phyloP scores from a whole-genome alignment of 805 yeast species.

The Zygotorulaspora florentina region DNA sequence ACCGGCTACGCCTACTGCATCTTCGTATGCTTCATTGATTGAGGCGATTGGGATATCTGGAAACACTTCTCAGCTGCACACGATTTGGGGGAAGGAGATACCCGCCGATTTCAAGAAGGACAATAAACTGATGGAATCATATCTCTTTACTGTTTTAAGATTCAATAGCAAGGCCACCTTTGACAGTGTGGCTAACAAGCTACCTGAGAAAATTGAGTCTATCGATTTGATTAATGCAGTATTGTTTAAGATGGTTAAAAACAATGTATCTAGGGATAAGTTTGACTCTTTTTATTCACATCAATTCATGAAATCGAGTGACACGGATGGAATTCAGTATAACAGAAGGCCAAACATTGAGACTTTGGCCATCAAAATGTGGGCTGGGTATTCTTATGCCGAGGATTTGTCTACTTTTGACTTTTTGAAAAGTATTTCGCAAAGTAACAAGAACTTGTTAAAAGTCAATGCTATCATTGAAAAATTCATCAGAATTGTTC shows the following conservation, averaged over 20 bases:
- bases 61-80: constrained; percentile 16
- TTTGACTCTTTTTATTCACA: constrained; percentile 19
- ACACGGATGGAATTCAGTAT: constrained; percentile 1
- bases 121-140: constrained; percentile 20
- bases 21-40: constrained; percentile 25
- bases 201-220: constrained; percentile 19
- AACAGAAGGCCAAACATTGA: constrained; percentile 16
- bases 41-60: constrained; percentile 22
- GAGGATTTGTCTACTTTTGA: constrained; percentile 15
- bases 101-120: constrained; percentile 20
- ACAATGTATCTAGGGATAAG: constrained; percentile 8
- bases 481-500: constrained; percentile 21
- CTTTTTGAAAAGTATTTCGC: constrained; percentile 21
- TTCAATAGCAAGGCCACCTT: constrained; percentile 7
- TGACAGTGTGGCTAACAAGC: constrained; percentile 11
- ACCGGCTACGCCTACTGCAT: constrained; percentile 8
- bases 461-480: constrained; percentile 18
- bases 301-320: constrained; percentile 8
- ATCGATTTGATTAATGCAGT: constrained; percentile 24
- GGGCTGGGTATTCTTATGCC: constrained; percentile 18
- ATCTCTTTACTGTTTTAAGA: constrained; percentile 16
- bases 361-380: constrained; percentile 25
- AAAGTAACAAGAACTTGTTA: constrained; percentile 15
- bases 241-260: constrained; percentile 17
- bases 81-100: constrained; percentile 27